A percentile compares a stretch with the other conserved stretches of the same genome.
These are phyloP conservation scores for Pyrenochaeta sp. DNA, from an alignment of 2,329 filamentous ascomycete species.

Conservation along the genomic window DNA sequence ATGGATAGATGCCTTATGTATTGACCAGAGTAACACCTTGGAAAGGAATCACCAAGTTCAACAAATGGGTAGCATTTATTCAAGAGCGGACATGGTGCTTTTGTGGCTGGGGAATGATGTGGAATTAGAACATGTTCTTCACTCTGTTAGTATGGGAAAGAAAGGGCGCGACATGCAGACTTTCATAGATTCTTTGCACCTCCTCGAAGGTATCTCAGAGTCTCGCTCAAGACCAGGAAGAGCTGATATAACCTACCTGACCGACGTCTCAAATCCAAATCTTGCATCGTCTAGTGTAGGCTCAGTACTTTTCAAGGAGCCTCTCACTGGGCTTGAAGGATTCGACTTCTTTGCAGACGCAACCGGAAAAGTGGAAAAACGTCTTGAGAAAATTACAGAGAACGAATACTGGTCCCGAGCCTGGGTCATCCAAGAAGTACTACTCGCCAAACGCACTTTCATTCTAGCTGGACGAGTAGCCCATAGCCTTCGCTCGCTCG, in stretches of 20 bases:
- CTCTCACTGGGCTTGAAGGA: too few species aligned
- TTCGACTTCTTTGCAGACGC: background rate
- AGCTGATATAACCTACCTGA: too few species aligned
- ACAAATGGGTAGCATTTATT: constrained; percentile 32
- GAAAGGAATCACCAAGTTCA: constrained; percentile 33
- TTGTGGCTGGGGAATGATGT: constrained; percentile 1
- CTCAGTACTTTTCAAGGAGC: background rate
- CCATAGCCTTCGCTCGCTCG: background rate
- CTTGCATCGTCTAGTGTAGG: too few species aligned
- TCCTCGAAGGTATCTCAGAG: background rate
- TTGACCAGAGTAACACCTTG: constrained; percentile 26
- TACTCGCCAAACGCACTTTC: constrained; percentile 2
- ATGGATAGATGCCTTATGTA: constrained; percentile 38
- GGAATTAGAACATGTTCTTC: background rate
- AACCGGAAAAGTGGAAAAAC: constrained; percentile 7
- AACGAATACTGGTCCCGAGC: constrained; percentile 14
- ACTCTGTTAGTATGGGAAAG: background rate
- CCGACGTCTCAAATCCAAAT: too few species aligned
- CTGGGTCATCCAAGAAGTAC: constrained; percentile 17
- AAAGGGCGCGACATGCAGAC: background rate
- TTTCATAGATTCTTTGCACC: background rate
- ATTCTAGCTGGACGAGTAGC: constrained; percentile 1
- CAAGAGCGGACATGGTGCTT: background rate
- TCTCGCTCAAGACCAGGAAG: background rate
- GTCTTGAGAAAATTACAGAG: background rate